phyloP scores from a whole-genome alignment of 768 basidiomycete genomes.

The Lanmaoa pseudosensibilis region DNA sequence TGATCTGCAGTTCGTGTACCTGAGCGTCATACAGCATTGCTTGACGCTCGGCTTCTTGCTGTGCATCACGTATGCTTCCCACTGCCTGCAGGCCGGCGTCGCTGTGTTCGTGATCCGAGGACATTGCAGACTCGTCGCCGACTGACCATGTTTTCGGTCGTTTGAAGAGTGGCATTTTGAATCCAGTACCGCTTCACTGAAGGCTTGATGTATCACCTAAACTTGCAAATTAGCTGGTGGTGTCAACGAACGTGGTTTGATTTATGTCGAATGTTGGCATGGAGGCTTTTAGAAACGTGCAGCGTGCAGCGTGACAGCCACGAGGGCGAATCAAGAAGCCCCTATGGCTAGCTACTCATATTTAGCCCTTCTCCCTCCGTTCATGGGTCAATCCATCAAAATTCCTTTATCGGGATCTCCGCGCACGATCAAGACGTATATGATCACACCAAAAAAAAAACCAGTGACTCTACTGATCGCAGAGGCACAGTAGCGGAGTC shows the following conservation, averaged over 20 bases:
- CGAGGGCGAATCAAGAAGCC: background rate
- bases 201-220: background rate
- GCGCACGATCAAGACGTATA: too few species aligned
- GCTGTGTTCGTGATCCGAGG: slow-evolving; percentile 14
- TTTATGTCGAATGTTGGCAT: background rate
- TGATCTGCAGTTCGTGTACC: slow-evolving; percentile 25
- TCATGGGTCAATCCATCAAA: too few species aligned
- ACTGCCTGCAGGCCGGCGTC: background rate
- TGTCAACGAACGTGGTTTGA: background rate
- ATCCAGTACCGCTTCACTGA: background rate
- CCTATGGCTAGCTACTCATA: too few species aligned
- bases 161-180: slow-evolving; percentile 35
- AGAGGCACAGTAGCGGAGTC: too few species aligned
- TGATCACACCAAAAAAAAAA: too few species aligned
- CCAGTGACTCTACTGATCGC: too few species aligned
- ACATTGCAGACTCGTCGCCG: slow-evolving; percentile 11
- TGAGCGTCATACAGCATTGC: slow-evolving; percentile 27
- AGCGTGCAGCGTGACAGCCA: too few species aligned
- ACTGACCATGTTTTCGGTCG: slow-evolving; percentile 33
- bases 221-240: background rate
- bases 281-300: background rate
- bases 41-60: slow-evolving; percentile 25
- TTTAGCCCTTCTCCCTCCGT: too few species aligned
- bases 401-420: too few species aligned
- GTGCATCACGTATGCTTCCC: slow-evolving; percentile 11